Conservation (phyloP, 495 filamentous ascomycete species). For the Trichoderma orchidacearum region DNA sequence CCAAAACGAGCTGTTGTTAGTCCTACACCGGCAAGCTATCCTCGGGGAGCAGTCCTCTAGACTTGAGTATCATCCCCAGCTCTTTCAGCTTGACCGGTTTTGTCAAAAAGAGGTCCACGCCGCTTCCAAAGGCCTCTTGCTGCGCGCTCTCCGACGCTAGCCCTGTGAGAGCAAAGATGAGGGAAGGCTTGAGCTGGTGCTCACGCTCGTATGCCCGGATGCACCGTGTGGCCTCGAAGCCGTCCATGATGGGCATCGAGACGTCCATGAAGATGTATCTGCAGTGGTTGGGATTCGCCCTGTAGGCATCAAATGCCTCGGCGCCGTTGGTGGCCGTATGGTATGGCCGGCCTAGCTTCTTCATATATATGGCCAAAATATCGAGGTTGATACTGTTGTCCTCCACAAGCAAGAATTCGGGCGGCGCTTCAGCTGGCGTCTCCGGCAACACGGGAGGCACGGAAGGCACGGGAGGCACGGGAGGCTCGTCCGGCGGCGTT, state of each 20-base stretch:
- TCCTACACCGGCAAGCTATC: neutral
- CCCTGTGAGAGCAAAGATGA: slow-evolving; percentile 57
- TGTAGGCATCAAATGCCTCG: slow-evolving; percentile 40
- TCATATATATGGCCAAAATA: slow-evolving; percentile 38
- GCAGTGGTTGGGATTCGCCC: slow-evolving; percentile 12
- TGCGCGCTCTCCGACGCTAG: slow-evolving; percentile 48
- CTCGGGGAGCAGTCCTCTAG: neutral
- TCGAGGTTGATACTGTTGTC: slow-evolving; percentile 30
- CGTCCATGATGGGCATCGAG: slow-evolving; percentile 62
- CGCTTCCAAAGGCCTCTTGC: slow-evolving; percentile 47
- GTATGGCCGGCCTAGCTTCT: slow-evolving; percentile 34
- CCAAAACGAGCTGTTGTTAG: neutral
- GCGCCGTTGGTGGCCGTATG: slow-evolving; percentile 44
- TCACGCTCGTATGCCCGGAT: slow-evolving; percentile 50
- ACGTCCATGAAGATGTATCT: slow-evolving; percentile 44
- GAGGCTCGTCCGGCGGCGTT: neutral
- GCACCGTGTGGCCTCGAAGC: slow-evolving; percentile 45
- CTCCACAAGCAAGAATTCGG: slow-evolving; percentile 23
- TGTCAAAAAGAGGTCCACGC: slow-evolving; percentile 57
- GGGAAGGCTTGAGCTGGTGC: slow-evolving; percentile 17
- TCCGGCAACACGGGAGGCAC: too few species aligned
- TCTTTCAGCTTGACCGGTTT: slow-evolving; percentile 45
- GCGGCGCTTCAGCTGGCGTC: neutral
- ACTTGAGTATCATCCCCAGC: slow-evolving; percentile 10
- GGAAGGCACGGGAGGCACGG: too few species aligned